Conservation (phyloP, 768 basidiomycete genomes). For the Termitomyces sp. region DNA sequence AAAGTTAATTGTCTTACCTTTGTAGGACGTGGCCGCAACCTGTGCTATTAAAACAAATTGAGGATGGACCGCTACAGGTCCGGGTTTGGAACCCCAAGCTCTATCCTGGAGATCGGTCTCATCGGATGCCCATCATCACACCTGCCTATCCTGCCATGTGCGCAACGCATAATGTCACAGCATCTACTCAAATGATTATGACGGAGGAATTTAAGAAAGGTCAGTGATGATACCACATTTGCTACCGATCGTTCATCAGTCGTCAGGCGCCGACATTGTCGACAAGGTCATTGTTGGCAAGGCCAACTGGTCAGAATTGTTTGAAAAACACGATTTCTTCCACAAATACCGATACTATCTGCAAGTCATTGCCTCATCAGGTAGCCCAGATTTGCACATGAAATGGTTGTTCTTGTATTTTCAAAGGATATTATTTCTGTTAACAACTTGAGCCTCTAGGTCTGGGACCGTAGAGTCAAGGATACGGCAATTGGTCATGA, state of each 20-base stretch:
- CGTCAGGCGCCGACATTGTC: slow-evolving; percentile 86
- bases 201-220: slow-evolving; percentile 95
- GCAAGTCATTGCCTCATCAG: slow-evolving; percentile 92
- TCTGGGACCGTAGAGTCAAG: slow-evolving; percentile 98
- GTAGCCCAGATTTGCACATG: slow-evolving; percentile 76
- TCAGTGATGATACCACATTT: slow-evolving; percentile 20
- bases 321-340: slow-evolving; percentile 95
- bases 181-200: slow-evolving; percentile 94
- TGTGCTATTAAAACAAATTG: slow-evolving; percentile 94
- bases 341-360: slow-evolving; percentile 95
- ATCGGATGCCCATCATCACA: slow-evolving; percentile 99
- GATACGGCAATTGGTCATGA: slow-evolving; percentile 94
- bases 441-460: slow-evolving; percentile 24
- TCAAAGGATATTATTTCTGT: not conserved
- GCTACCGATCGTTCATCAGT: slow-evolving; percentile 8
- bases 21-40: slow-evolving; percentile 98
- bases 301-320: slow-evolving; percentile 90
- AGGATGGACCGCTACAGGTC: slow-evolving; percentile 89
- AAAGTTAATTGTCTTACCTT: slow-evolving; percentile 5
- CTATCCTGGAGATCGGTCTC: slow-evolving; percentile 89
- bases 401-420: slow-evolving; percentile 68
- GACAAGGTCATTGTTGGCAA: slow-evolving; percentile 85
- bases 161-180: slow-evolving; percentile 95
- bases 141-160: slow-evolving; percentile 99
- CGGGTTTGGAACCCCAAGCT: slow-evolving; percentile 98